phyloP scores from a whole-genome alignment of 2,329 filamentous ascomycete species.

The Tolypocladium tropicale region DNA sequence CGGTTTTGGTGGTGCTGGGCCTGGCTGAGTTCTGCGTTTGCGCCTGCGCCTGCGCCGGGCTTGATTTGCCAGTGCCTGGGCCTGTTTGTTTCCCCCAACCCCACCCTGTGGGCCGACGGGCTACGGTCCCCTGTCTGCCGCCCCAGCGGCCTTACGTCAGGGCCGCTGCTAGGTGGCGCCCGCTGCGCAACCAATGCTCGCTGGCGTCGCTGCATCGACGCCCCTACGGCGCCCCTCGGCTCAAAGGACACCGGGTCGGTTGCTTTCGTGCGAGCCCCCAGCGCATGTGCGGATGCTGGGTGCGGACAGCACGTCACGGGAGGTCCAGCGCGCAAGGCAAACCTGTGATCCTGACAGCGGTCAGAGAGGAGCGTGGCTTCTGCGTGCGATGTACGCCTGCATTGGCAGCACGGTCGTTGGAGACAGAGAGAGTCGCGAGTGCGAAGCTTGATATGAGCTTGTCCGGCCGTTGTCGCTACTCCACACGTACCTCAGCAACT shows the following conservation, averaged over 20 bases:
- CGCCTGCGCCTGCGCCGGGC: neutral
- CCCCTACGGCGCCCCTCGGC: neutral
- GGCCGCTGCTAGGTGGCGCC: neutral
- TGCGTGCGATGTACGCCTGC: neutral
- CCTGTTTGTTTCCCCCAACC: neutral
- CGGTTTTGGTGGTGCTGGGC: neutral
- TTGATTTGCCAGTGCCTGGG: neutral
- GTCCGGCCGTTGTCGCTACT: neutral
- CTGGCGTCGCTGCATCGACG: neutral
- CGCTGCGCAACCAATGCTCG: neutral
- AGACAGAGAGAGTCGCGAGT: neutral
- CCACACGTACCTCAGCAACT: neutral
- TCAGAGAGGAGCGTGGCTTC: neutral
- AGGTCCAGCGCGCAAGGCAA: neutral
- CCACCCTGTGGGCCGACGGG: neutral
- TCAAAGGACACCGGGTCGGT: neutral
- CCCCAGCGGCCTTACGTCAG: constrained; percentile 6
- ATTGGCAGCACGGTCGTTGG: neutral
- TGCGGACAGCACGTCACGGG: neutral
- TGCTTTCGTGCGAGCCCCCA: neutral
- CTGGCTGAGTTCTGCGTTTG: constrained; percentile 6
- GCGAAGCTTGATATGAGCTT: neutral
- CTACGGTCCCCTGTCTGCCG: neutral
- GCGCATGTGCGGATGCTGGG: neutral
- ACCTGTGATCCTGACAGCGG: neutral